These are phyloP conservation scores for Rhizoclosmatium sp. DNA, from an alignment of 192 early-diverging fungal species.

Conservation along the genomic window DNA sequence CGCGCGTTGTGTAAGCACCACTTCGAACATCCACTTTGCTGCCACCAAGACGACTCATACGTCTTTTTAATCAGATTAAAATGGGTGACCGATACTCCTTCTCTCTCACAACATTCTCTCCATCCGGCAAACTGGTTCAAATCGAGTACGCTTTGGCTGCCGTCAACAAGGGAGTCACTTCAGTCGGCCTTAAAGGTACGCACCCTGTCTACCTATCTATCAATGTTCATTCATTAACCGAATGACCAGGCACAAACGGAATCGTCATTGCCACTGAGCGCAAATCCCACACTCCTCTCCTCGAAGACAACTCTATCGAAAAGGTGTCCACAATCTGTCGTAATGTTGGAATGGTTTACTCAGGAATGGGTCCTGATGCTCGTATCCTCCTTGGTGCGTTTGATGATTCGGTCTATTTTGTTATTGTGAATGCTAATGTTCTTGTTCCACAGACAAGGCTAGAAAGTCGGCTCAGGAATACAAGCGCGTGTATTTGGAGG, in stretches of 20 bases:
- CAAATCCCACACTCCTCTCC: slow-evolving; percentile 88
- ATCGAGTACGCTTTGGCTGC: slow-evolving; percentile 98
- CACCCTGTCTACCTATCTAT: neutral
- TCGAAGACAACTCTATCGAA: slow-evolving; percentile 92
- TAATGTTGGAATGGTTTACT: slow-evolving; percentile 98
- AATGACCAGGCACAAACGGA: slow-evolving; percentile 84
- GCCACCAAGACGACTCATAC: too few species aligned
- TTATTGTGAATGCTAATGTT: neutral
- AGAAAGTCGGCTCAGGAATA: slow-evolving; percentile 97
- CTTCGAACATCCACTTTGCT: too few species aligned
- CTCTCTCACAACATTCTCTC: slow-evolving; percentile 99
- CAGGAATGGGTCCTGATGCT: slow-evolving; percentile 98
- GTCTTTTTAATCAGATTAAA: neutral
- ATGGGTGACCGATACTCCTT: slow-evolving; percentile 85
- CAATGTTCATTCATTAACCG: neutral
- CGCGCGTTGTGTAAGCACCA: too few species aligned
- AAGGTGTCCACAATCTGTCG: slow-evolving; percentile 89
- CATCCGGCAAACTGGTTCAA: slow-evolving; percentile 98
- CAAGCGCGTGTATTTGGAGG: slow-evolving; percentile 90
- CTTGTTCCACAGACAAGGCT: slow-evolving; percentile 72
- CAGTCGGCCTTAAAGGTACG: slow-evolving; percentile 92
- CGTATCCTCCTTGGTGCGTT: slow-evolving; percentile 78
- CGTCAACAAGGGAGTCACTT: slow-evolving; percentile 87
- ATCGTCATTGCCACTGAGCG: slow-evolving; percentile 99
- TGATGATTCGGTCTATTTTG: neutral